phyloP scores from a whole-genome alignment of 805 yeast genomes.

The Saccharomycopsis babjevae region DNA sequence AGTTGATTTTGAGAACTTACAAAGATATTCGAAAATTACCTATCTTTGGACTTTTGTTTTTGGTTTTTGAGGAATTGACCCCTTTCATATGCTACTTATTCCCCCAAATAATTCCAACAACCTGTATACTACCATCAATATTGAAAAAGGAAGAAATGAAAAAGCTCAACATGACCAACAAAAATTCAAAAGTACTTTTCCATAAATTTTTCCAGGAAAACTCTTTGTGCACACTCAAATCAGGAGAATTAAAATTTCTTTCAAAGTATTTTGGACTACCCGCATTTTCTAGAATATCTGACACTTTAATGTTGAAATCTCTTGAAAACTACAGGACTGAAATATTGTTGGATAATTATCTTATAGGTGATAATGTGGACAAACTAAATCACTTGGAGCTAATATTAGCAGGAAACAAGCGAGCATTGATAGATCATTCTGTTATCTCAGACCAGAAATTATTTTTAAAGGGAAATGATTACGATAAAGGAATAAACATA shows the following conservation, averaged over 20 bases:
- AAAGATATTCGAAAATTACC: conserved; percentile 37
- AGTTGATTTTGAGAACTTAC: conserved; percentile 35
- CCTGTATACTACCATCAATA: conserved; percentile 42
- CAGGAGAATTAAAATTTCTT: neutral
- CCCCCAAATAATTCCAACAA: conserved; percentile 49
- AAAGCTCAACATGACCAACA: neutral
- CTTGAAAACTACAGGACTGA: conserved; percentile 10
- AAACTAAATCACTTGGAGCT: conserved; percentile 11
- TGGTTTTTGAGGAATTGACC: conserved; percentile 44
- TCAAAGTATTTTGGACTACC: neutral
- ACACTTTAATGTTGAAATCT: neutral
- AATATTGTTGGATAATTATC: conserved; percentile 10
- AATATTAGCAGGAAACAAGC: conserved; percentile 5
- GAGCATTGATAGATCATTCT: conserved; percentile 9
- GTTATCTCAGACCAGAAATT: neutral
- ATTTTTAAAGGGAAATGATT: conserved; percentile 4
- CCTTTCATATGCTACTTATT: conserved; percentile 42
- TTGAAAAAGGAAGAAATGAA: conserved; percentile 21
- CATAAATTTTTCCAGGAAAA: conserved; percentile 6
- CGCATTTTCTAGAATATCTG: neutral
- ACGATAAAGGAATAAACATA: conserved; percentile 7
- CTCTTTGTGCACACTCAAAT: neutral
- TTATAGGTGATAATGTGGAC: conserved; percentile 9
- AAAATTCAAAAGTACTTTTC: neutral
- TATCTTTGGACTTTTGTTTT: conserved; percentile 35